Evolutionary conservation across 768 basidiomycete species (phyloP).

Genomic region (Russula sp.): DNA sequence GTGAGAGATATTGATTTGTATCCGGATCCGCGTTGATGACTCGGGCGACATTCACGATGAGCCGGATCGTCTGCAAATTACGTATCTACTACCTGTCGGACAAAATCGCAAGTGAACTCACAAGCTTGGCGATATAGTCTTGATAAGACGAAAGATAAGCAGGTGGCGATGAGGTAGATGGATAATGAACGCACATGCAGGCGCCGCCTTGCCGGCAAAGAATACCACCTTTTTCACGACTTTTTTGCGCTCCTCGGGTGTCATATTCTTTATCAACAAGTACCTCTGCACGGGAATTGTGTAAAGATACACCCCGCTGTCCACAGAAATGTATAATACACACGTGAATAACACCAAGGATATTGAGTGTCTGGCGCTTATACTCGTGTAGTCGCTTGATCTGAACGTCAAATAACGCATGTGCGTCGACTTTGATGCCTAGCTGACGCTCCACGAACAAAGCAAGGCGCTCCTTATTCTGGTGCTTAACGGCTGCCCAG

Average conservation of each 20-base stretch:
- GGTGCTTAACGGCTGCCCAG: slow-evolving; percentile 82
- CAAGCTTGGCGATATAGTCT: slow-evolving; percentile 92
- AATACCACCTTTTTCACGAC: slow-evolving; percentile 85
- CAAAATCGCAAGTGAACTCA: slow-evolving; percentile 28
- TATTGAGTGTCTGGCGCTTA: slow-evolving; percentile 94
- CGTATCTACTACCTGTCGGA: neutral
- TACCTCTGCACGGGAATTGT: slow-evolving; percentile 53
- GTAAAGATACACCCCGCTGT: neutral
- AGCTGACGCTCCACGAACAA: slow-evolving; percentile 65
- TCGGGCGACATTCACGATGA: slow-evolving; percentile 86
- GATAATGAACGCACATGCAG: slow-evolving; percentile 56
- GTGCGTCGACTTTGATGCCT: slow-evolving; percentile 64
- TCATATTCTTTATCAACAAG: slow-evolving; percentile 72
- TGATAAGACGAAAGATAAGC: slow-evolving; percentile 13
- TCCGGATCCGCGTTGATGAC: slow-evolving; percentile 82
- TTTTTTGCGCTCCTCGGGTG: slow-evolving; percentile 72
- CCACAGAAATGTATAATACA: slow-evolving; percentile 26
- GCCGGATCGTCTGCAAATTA: slow-evolving; percentile 66
- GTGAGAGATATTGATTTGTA: slow-evolving; percentile 75
- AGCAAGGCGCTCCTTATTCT: slow-evolving; percentile 87
- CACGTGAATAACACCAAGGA: slow-evolving; percentile 84
- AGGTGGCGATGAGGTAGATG: neutral
- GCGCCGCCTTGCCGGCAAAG: slow-evolving; percentile 97
- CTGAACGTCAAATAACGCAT: slow-evolving; percentile 88
- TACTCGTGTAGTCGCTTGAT: slow-evolving; percentile 94